Evolutionary conservation across 345 rosid species (phyloP).

Genomic region (Aquilaria malaccensis): DNA sequence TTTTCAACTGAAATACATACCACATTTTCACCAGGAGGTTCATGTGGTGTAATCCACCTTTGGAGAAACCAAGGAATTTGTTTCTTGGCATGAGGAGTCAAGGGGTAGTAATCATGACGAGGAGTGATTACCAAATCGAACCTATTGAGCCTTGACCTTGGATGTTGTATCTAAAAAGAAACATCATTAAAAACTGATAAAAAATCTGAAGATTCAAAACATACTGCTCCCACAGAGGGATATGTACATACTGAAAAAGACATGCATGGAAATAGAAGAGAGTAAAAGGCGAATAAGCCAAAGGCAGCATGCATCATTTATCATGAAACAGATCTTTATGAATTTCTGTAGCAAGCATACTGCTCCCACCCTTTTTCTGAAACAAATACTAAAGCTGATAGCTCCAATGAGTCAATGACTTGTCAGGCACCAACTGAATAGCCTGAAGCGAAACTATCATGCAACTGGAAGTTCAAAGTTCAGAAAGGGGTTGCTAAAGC

Average conservation of each 20-base stretch:
- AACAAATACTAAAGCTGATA: background rate
- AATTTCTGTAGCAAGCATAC: too few relatives aligned
- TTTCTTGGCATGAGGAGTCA: constrained; percentile 62
- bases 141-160: constrained; percentile 58
- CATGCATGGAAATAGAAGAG: too few relatives aligned
- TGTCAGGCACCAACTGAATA: too few relatives aligned
- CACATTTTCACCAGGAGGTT: constrained; percentile 71
- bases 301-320: too few relatives aligned
- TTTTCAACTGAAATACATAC: constrained; percentile 37
- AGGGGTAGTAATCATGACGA: constrained; percentile 71
- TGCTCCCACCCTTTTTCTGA: background rate
- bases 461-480: background rate
- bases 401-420: background rate
- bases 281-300: too few relatives aligned
- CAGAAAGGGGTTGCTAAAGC: background rate
- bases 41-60: constrained; percentile 74
- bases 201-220: too few relatives aligned
- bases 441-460: background rate
- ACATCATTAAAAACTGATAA: too few relatives aligned
- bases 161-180: constrained; percentile 81
- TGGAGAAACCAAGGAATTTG: constrained; percentile 66
- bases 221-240: too few relatives aligned
- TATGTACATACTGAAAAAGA: too few relatives aligned
- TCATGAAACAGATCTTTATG: too few relatives aligned
- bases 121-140: constrained; percentile 94